Percentiles rank a stretch among this genome's conserved stretches.
Conservation (phyloP, 2,329 filamentous ascomycete genomes). For the Ceratocystis papillata region DNA sequence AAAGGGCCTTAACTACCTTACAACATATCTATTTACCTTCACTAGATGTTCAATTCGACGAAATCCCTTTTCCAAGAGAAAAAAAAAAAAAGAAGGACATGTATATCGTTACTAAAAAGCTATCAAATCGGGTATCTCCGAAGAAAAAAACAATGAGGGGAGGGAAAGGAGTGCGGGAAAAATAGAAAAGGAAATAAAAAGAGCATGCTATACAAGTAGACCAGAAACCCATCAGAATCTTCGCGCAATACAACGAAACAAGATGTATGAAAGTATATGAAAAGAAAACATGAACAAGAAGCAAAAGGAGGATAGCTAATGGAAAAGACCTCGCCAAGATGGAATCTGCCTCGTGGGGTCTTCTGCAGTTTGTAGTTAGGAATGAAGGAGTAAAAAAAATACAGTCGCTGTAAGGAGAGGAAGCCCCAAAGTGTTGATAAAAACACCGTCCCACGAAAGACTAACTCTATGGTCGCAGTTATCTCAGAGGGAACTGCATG, state of each 20-base stretch:
- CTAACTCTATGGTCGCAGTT: background rate
- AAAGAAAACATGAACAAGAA: background rate
- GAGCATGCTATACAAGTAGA: background rate
- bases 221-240: background rate
- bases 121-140: conserved; percentile 1
- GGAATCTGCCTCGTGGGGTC: background rate
- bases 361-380: background rate
- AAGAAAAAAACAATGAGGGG: background rate
- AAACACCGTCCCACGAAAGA: background rate
- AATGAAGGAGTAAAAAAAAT: conserved; percentile 1
- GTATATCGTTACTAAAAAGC: background rate
- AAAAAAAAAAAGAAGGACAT: background rate
- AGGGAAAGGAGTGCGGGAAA: background rate
- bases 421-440: background rate
- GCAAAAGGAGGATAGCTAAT: background rate
- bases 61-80: background rate
- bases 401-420: background rate
- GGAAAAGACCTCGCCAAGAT: background rate
- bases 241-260: background rate
- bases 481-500: background rate
- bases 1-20: too few species aligned
- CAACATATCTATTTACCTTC: background rate
- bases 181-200: background rate
- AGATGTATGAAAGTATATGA: background rate
- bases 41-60: background rate